Base-by-base conservation (phyloP, 768 basidiomycete genomes). In the Suillus occidentalis region DNA sequence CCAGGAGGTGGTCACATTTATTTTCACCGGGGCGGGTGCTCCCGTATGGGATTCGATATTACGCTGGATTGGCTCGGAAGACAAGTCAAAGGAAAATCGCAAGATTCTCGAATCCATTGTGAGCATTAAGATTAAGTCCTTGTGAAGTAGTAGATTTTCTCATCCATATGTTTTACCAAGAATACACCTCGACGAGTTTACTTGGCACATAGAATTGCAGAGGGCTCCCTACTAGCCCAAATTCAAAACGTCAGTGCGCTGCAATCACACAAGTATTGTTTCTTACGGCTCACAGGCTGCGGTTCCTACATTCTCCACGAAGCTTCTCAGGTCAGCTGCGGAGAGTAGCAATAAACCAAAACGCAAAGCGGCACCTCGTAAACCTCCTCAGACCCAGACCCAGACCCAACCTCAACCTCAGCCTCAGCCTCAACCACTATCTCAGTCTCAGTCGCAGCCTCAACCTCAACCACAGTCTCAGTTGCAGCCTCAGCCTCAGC, bases 11-110 rank as follows among this genome's bases (percentile, higher is more conserved):
- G 78, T 80, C 4, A 79, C 79, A 3, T 81, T 90, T 52, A 79
- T 78, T 34, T 74, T 90, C 20, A 84, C 79, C 61, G 80, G 79
- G 61, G 80, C 84, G 1, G 80, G 83, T 9, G 72, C 78, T 20
- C 71, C 78, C 2, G 69, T 91, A 20, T 87, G 85, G 84, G 87
- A 89, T 63, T 81, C 83, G 0, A 73, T 92, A 47, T 76, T 78
- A 39, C 78, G 83, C 40, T 92, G 90, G 90, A 79, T 82, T 20
- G 90, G 89, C 16, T 80, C 84, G 22, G 78, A 83, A 64, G 81
- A 84, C 34, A 84, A 80, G 56, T 83, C 85, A 63, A 79, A 81
- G 22, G 77, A 82, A 65, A 87, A 85, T 72, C 79, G 74, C 47
- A 75, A 76, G 50, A 74, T 77, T 52, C 76, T 89, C 34, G 72